Evolutionary conservation across 164 flowering plant genomes (phyloP).

Genomic region (Protea cynaroides): DNA sequence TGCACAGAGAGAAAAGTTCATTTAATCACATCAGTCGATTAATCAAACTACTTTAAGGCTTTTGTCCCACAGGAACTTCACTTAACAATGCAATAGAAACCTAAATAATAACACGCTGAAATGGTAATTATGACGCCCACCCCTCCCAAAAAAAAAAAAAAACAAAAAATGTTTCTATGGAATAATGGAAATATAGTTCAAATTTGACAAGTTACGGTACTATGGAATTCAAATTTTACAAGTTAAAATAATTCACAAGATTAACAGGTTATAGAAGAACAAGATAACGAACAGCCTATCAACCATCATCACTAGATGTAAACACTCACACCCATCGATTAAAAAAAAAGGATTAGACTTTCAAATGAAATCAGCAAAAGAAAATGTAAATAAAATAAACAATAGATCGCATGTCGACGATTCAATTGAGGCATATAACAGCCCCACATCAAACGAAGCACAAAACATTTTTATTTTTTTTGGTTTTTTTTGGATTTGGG

Average conservation of each 20-base stretch:
- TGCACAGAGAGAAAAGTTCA: conserved; percentile 18
- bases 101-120: not conserved
- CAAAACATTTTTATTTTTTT: no score
- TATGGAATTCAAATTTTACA: not conserved
- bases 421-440: no score
- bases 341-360: no score
- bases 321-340: no score
- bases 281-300: not conserved
- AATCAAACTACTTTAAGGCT: not conserved
- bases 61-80: not conserved
- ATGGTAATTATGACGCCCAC: not conserved
- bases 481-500: no score
- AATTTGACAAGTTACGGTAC: not conserved
- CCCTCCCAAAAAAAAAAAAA: no score
- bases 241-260: no score
- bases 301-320: no score
- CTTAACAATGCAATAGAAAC: not conserved
- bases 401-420: no score
- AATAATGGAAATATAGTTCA: not conserved
- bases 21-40: not conserved
- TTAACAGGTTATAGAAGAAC: not conserved
- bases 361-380: not conserved
- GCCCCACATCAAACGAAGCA: no score
- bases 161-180: not conserved
- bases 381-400: no score